Conservation (phyloP, 164 flowering plant genomes). For the Houttuynia cordata region DNA sequence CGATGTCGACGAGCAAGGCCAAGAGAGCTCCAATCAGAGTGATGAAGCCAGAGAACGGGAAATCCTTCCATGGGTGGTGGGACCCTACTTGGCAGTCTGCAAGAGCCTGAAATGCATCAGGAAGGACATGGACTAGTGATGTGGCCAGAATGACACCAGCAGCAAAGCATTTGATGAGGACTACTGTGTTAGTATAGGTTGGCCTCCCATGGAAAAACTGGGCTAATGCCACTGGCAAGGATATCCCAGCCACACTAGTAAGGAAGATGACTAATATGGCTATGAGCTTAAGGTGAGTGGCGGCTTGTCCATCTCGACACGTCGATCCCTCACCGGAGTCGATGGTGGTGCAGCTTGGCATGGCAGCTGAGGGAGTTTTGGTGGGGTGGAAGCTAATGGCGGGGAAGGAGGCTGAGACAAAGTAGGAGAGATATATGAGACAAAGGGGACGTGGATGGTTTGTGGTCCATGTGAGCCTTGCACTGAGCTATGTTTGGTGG, state of each 20-base stretch:
- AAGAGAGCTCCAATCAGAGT: slow-evolving; percentile 39
- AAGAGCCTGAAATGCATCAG: slow-evolving; percentile 58
- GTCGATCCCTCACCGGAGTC: slow-evolving; percentile 20
- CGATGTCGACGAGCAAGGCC: slow-evolving; percentile 49
- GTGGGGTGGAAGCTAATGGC: too few species aligned
- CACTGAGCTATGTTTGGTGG: neutral
- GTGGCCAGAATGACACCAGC: slow-evolving; percentile 79
- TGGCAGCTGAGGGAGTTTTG: slow-evolving; percentile 15
- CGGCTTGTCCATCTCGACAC: slow-evolving; percentile 43
- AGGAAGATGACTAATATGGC: slow-evolving; percentile 39
- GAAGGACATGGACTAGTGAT: slow-evolving; percentile 70
- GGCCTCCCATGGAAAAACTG: slow-evolving; percentile 44
- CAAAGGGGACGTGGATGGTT: neutral
- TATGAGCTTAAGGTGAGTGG: slow-evolving; percentile 43
- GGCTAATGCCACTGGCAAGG: slow-evolving; percentile 48
- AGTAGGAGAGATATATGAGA: neutral
- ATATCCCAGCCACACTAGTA: slow-evolving; percentile 49
- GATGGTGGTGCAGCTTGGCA: slow-evolving; percentile 20
- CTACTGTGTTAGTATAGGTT: slow-evolving; percentile 28
- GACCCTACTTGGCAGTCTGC: slow-evolving; percentile 45
- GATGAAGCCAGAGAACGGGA: slow-evolving; percentile 59
- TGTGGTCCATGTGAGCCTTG: slow-evolving; percentile 2
- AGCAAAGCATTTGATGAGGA: slow-evolving; percentile 73
- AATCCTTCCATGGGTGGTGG: slow-evolving; percentile 66
- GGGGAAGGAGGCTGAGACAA: neutral